These are phyloP conservation scores for Kentomonas sorsogonicus DNA, from an alignment of 208 protist species.

Conservation along the genomic window DNA sequence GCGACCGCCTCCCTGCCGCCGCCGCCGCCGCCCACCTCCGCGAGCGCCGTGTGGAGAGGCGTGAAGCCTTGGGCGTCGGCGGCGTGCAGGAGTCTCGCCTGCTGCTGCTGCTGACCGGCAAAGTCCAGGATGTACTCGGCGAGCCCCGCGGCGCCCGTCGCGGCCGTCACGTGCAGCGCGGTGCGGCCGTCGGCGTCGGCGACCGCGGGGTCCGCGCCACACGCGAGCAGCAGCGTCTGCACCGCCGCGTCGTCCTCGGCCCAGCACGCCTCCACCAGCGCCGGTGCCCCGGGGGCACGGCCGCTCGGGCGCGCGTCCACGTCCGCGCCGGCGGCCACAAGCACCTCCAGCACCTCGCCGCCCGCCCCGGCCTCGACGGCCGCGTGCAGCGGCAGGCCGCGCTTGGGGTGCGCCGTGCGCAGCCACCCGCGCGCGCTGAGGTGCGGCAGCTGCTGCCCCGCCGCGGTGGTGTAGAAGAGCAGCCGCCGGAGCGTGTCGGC, in stretches of 20 bases:
- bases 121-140: no score
- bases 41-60: no score
- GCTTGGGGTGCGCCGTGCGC: constrained; percentile 29
- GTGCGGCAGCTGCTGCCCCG: constrained; percentile 10
- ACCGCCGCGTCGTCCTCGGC: constrained; percentile 36
- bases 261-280: constrained; percentile 47
- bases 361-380: constrained; percentile 31
- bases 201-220: constrained; percentile 39
- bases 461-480: constrained; percentile 30
- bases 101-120: no score
- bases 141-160: constrained; percentile 27
- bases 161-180: constrained; percentile 49
- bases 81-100: no score
- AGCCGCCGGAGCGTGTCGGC: constrained; percentile 25
- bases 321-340: constrained; percentile 36
- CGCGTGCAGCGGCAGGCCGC: constrained; percentile 36
- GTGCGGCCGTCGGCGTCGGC: constrained; percentile 41
- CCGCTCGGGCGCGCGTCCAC: constrained; percentile 35
- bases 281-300: constrained; percentile 28
- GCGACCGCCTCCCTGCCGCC: no score
- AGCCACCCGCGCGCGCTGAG: constrained; percentile 1
- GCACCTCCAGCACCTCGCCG: constrained; percentile 18
- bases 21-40: no score
- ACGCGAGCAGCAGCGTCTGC: constrained; percentile 24
- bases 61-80: no score